These are phyloP conservation scores for Cicer judaicum DNA, from an alignment of 306 rosid species.

Conservation along the genomic window DNA sequence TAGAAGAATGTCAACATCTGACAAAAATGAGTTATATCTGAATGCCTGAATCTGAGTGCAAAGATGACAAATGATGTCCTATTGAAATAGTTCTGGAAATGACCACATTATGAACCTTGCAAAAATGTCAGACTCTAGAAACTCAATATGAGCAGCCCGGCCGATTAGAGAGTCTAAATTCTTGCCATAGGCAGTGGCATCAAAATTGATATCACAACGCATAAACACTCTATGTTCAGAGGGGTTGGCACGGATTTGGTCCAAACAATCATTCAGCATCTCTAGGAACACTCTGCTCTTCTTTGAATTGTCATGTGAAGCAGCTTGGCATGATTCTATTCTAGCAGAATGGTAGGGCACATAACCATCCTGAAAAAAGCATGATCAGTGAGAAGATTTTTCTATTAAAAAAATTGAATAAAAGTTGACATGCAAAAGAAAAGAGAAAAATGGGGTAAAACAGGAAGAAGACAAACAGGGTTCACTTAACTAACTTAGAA, in stretches of 20 bases:
- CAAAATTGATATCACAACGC: slow-evolving; percentile 92
- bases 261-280: slow-evolving; percentile 83
- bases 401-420: not conserved
- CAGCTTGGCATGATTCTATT: slow-evolving; percentile 87
- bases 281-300: slow-evolving; percentile 72
- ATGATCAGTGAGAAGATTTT: slow-evolving; percentile 43
- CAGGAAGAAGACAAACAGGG: not conserved
- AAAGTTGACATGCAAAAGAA: not conserved
- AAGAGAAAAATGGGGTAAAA: not conserved
- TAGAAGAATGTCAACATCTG: not conserved
- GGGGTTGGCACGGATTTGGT: slow-evolving; percentile 74
- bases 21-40: slow-evolving; percentile 3
- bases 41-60: slow-evolving; percentile 42
- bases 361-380: slow-evolving; percentile 74
- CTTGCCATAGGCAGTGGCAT: slow-evolving; percentile 77
- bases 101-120: slow-evolving; percentile 92
- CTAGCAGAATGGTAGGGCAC: slow-evolving; percentile 97
- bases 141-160: slow-evolving; percentile 93
- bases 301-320: slow-evolving; percentile 74
- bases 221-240: slow-evolving; percentile 68
- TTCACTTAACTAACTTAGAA: not conserved
- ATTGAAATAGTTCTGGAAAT: slow-evolving; percentile 77
- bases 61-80: slow-evolving; percentile 33
- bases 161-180: slow-evolving; percentile 81
- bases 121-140: slow-evolving; percentile 80